Percentiles rank a stretch among this genome's conserved stretches.
These are phyloP conservation scores for Candida yuanshanica DNA, from an alignment of 805 yeast genomes.

Conservation along the genomic window DNA sequence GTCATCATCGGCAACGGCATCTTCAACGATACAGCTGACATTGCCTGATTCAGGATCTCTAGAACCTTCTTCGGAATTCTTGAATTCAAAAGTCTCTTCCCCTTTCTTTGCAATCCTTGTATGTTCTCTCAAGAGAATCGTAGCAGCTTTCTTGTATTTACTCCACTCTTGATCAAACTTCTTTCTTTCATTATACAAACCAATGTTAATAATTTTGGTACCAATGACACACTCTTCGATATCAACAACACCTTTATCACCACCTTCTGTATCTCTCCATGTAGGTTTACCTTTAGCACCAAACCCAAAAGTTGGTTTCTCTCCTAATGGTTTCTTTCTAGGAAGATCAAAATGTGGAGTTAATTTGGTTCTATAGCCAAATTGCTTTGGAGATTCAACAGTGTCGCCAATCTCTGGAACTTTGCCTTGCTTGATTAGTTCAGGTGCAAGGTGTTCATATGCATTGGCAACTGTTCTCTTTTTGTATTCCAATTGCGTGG, in stretches of 20 bases:
- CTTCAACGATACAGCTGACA: slow-evolving; percentile 33
- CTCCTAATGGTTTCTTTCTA: slow-evolving; percentile 35
- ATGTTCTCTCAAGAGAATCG: slow-evolving; percentile 77
- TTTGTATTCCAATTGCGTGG: slow-evolving; percentile 67
- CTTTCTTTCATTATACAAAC: slow-evolving; percentile 63
- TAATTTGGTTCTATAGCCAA: slow-evolving; percentile 80
- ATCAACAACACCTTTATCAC: slow-evolving; percentile 65
- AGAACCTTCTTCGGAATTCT: slow-evolving; percentile 40
- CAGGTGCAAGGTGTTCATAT: slow-evolving; percentile 68
- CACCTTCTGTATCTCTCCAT: slow-evolving; percentile 57
- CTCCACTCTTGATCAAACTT: slow-evolving; percentile 42
- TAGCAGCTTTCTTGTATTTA: slow-evolving; percentile 71
- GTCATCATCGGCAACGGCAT: slow-evolving; percentile 17
- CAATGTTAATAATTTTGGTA: slow-evolving; percentile 69
- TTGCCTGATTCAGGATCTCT: slow-evolving; percentile 28
- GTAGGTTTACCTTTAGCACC: slow-evolving; percentile 76
- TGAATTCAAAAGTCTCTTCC: slow-evolving; percentile 25
- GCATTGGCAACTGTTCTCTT: slow-evolving; percentile 75
- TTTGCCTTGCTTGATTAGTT: slow-evolving; percentile 32
- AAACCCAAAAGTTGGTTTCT: slow-evolving; percentile 78
- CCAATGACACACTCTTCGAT: slow-evolving; percentile 94
- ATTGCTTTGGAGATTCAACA: slow-evolving; percentile 70
- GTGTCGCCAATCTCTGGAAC: slow-evolving; percentile 63
- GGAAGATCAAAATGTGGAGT: slow-evolving; percentile 94
- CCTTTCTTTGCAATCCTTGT: slow-evolving; percentile 34